Evolutionary conservation across 257 asterid genomes (phyloP), one percentile per base, ranked within the genome.

Genomic region (Cynanchum wilfordii): DNA sequence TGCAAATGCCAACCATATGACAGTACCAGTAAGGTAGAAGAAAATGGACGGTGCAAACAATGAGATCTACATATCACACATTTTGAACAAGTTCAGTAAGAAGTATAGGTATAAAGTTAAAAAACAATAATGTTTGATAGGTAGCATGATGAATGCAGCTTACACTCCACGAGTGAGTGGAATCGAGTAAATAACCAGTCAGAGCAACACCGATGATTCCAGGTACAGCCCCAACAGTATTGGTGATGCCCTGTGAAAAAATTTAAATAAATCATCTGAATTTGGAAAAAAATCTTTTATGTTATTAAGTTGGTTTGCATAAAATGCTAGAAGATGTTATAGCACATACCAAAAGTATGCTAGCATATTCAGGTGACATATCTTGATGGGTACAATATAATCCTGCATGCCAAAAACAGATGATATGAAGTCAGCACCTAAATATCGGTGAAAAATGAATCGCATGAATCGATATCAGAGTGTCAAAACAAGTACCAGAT

Each of bases 101-200:
- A 73, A 59, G 22, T 16, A 12, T 17, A 25, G n/a, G 30, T 40
- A 27, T 10, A 64, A 8, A 2, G 44, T 57, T n/a, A 69, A 30
- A 66, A 47, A 58, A 8, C 12, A 12, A 38, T 40, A 55, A 40
- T 24, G 22, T 8, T 22, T 33, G 66, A 60, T 60, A 45, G 20
- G 38, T 49, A 30, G 42, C 1, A 44, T 38, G 27, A 24, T 17
- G 33, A 75, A 49, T 57, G 66, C 24, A 80, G 82, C 95, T 88
- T 88, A 94, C 99, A 64, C 87, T 91, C 99, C 99, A 94, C 16
- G 99, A 94, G 80, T 91, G 99, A 79, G 99, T 94, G 44, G 96
- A 79, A 80, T 94, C 99, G 22, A 91, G 90, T 83, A 94, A 90
- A 81, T 85, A 94, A 27, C 99, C 99, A 12, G 99, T 94, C 54